Evolutionary conservation across 108 stramenopile species (phyloP).

Genomic region (Nitzschia palea): DNA sequence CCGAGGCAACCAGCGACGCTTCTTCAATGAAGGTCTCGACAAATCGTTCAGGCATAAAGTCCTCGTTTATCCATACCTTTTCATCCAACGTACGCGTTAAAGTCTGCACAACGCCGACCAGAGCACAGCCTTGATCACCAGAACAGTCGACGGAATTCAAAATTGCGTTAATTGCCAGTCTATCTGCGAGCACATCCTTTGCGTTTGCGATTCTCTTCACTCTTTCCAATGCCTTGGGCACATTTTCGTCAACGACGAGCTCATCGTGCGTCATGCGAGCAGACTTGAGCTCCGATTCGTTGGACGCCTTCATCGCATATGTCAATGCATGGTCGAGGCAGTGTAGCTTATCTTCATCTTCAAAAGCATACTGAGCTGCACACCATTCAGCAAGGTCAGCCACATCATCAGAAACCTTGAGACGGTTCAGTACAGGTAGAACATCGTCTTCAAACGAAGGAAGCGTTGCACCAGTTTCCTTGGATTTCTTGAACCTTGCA

Average conservation of each 20-base stretch:
- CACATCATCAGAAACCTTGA: constrained; percentile 51
- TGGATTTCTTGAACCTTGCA: constrained; percentile 46
- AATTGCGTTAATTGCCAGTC: constrained; percentile 55
- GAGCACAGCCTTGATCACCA: background rate
- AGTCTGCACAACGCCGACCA: constrained; percentile 15
- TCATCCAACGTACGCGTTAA: constrained; percentile 36
- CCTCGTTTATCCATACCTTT: constrained; percentile 24
- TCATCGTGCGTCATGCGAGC: background rate
- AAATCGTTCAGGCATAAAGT: constrained; percentile 57
- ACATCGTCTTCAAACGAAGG: constrained; percentile 68
- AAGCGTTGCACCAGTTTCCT: constrained; percentile 28
- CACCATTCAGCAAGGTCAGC: constrained; percentile 84
- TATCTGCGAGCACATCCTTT: constrained; percentile 71
- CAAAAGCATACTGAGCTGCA: constrained; percentile 47
- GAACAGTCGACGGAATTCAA: constrained; percentile 25
- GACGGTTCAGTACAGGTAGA: constrained; percentile 54
- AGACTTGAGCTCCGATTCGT: constrained; percentile 48
- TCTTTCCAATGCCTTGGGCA: constrained; percentile 47
- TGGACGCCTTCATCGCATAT: constrained; percentile 71
- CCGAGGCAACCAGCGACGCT: constrained; percentile 63
- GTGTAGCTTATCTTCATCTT: constrained; percentile 49
- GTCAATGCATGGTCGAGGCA: constrained; percentile 70
- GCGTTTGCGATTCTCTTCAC: constrained; percentile 57
- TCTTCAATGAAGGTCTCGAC: constrained; percentile 61
- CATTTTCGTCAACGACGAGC: constrained; percentile 12